Evolutionary conservation across 1,284 basidiomycete genomes (phyloP).

Genomic region (Papiliotrema fonsecae): DNA sequence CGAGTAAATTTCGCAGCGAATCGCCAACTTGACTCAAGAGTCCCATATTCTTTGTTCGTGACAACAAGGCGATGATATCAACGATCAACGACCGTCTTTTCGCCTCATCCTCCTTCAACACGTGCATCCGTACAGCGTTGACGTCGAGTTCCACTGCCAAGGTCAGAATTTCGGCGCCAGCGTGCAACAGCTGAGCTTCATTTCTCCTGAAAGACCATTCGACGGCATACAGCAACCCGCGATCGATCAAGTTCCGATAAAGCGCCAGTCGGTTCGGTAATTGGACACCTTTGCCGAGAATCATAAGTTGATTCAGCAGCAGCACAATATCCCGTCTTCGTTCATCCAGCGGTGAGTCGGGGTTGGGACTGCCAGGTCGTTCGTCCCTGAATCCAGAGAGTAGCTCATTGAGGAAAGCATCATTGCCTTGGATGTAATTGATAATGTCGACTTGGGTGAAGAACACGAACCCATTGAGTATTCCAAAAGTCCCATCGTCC

Average conservation of each 20-base stretch:
- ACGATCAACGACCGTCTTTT: conserved; percentile 59
- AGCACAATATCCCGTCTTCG: conserved; percentile 62
- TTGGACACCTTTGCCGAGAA: conserved; percentile 96
- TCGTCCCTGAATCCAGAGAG: conserved; percentile 69
- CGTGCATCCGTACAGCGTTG: conserved; percentile 75
- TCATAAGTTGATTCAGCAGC: conserved; percentile 86
- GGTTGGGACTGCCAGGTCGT: conserved; percentile 19
- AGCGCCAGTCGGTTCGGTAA: conserved; percentile 76
- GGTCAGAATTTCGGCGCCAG: conserved; percentile 81
- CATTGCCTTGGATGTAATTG: conserved; percentile 75
- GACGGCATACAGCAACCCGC: conserved; percentile 80
- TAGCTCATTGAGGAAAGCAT: conserved; percentile 68
- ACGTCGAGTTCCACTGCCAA: conserved; percentile 88
- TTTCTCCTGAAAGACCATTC: conserved; percentile 72
- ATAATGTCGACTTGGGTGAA: conserved; percentile 99
- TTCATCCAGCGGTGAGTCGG: conserved; percentile 40
- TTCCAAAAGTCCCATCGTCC: conserved; percentile 95
- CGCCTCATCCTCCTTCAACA: conserved; percentile 70
- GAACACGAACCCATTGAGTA: conserved; percentile 94
- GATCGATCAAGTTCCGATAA: conserved; percentile 85
- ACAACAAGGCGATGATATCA: conserved; percentile 71
- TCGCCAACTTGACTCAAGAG: conserved; percentile 89
- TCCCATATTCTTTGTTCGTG: conserved; percentile 73
- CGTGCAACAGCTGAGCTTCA: conserved; percentile 61
- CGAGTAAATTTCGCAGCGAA: conserved; percentile 77